A percentile compares a stretch with the other conserved stretches of the same genome.
phyloP scores from a whole-genome alignment of 768 basidiomycete genomes.

The Pisolithus tinctorius region DNA sequence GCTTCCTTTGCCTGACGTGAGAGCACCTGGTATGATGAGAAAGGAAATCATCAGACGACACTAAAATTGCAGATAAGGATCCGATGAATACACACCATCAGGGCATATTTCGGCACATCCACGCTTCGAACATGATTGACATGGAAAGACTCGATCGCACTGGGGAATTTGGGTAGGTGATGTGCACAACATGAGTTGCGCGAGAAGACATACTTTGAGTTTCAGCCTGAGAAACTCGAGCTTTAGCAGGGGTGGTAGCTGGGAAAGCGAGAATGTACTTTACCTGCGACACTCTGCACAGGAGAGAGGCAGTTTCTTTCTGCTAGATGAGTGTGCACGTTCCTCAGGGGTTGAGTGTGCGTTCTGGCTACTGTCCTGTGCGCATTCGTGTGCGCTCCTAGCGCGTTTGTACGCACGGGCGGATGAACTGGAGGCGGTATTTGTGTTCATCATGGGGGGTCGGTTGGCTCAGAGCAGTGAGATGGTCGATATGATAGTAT shows the following conservation, averaged over 20 bases:
- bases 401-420: conserved; percentile 41
- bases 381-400: conserved; percentile 29
- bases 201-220: conserved; percentile 40
- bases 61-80: neutral
- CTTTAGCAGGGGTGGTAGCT: neutral
- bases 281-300: conserved; percentile 60
- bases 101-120: conserved; percentile 60
- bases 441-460: conserved; percentile 4
- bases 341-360: conserved; percentile 8
- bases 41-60: neutral
- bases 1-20: conserved; percentile 59
- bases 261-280: conserved; percentile 8
- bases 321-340: neutral
- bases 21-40: conserved; percentile 34
- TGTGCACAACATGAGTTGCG: neutral
- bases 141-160: conserved; percentile 64
- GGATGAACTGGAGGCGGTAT: conserved; percentile 9
- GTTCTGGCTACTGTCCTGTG: conserved; percentile 15
- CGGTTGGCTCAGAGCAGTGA: neutral
- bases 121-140: conserved; percentile 60
- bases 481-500: conserved; percentile 10
- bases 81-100: conserved; percentile 35
- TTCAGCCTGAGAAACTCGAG: conserved; percentile 32
- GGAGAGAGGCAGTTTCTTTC: conserved; percentile 41
- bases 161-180: conserved; percentile 15